Percentiles rank a stretch among this genome's conserved stretches.
phyloP scores from a whole-genome alignment of 306 rosid genomes.

The Cicer arietinum region DNA sequence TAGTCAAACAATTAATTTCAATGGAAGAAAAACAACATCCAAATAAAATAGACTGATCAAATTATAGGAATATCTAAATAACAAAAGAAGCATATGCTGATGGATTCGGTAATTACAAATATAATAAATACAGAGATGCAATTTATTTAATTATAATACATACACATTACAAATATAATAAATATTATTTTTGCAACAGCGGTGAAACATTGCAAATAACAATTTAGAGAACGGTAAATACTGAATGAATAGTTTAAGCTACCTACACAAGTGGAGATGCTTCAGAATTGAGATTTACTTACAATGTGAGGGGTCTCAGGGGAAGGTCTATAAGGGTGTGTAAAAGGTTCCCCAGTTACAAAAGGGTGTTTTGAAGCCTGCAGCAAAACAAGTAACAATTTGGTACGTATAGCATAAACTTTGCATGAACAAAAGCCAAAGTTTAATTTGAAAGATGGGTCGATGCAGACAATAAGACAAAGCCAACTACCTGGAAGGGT shows the following conservation, averaged over 20 bases:
- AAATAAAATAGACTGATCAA: slow-evolving; percentile 37
- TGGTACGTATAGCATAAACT: slow-evolving; percentile 38
- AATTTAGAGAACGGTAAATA: slow-evolving; percentile 8
- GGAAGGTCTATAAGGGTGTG: slow-evolving; percentile 81
- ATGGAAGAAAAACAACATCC: slow-evolving; percentile 37
- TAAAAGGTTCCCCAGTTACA: slow-evolving; percentile 98
- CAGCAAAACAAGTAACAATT: slow-evolving; percentile 50
- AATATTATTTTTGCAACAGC: slow-evolving; percentile 15
- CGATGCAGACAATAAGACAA: slow-evolving; percentile 15
- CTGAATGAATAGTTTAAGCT: slow-evolving; percentile 28
- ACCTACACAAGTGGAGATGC: slow-evolving; percentile 30
- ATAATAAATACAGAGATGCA: slow-evolving; percentile 1
- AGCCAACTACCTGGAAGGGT: slow-evolving; percentile 80
- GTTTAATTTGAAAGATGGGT: slow-evolving; percentile 31
- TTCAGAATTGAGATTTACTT: slow-evolving; percentile 50
- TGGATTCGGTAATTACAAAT: not conserved
- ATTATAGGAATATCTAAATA: slow-evolving; percentile 11
- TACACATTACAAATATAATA: not conserved
- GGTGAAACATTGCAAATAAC: slow-evolving; percentile 19
- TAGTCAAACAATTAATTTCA: slow-evolving; percentile 38
- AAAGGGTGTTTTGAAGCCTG: slow-evolving; percentile 99
- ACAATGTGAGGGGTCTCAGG: slow-evolving; percentile 91
- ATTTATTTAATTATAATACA: not conserved
- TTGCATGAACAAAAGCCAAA: slow-evolving; percentile 41
- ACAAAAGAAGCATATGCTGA: slow-evolving; percentile 18